Evolutionary conservation across 2,329 filamentous ascomycete species (phyloP).

Genomic region (Aspergillus versicolor): DNA sequence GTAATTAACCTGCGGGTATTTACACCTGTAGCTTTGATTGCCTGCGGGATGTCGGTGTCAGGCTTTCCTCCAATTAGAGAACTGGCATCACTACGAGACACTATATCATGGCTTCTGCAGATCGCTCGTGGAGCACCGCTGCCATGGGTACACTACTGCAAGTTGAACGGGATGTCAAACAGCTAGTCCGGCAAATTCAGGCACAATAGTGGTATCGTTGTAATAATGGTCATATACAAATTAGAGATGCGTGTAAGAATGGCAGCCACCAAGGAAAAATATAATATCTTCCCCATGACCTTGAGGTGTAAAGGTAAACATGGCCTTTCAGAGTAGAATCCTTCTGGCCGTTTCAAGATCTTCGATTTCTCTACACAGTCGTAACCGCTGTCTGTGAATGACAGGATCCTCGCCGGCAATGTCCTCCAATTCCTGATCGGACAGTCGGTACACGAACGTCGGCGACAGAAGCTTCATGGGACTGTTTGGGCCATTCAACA

Average conservation of each 20-base stretch:
- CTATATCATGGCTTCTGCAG: slow-evolving; percentile 32
- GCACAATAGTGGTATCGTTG: neutral
- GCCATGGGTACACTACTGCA: slow-evolving; percentile 17
- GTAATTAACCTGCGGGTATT: slow-evolving; percentile 28
- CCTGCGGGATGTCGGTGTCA: slow-evolving; percentile 31
- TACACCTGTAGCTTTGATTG: slow-evolving; percentile 36
- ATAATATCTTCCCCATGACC: no score
- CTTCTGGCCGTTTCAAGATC: slow-evolving; percentile 43
- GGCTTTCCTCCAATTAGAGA: slow-evolving; percentile 28
- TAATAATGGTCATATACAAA: neutral
- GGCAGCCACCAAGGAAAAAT: neutral
- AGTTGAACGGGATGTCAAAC: neutral
- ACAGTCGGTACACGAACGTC: slow-evolving; percentile 51
- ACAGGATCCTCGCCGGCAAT: slow-evolving; percentile 60
- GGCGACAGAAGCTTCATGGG: slow-evolving; percentile 57
- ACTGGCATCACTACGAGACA: slow-evolving; percentile 26
- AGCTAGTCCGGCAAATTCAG: neutral
- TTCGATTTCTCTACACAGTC: slow-evolving; percentile 48
- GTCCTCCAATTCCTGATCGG: slow-evolving; percentile 49
- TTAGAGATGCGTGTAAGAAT: neutral
- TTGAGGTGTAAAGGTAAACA: neutral
- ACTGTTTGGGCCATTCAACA: slow-evolving; percentile 51
- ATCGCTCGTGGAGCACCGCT: slow-evolving; percentile 32
- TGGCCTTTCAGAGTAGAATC: slow-evolving; percentile 20
- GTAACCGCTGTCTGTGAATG: slow-evolving; percentile 42